Evolutionary conservation across 805 yeast genomes (phyloP), one percentile per base, ranked within the genome.

Genomic region (Wickerhamiella alocasiicola): DNA sequence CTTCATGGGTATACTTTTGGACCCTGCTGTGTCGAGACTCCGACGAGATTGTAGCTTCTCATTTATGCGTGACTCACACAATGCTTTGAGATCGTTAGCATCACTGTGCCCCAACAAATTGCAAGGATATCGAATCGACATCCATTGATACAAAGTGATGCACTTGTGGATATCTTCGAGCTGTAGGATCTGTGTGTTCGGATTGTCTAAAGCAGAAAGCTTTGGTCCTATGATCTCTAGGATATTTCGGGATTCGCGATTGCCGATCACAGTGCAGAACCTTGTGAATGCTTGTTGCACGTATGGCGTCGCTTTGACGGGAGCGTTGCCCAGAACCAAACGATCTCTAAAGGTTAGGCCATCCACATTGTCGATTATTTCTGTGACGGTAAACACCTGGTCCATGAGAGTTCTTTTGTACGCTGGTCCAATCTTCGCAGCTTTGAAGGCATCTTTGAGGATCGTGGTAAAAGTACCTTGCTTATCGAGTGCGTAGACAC

Each of bases 61-160:
- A 44, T 66, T 64, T 31, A 78, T 75, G 39, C 72, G 60, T 45
- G 64, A 66, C 54, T 87, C 95, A 39, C 84, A 74, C 45, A 81
- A 60, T 21, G 71, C 63, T 55, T 81, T 81, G 50, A 83, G 58
- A 42, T 80, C 81, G 18, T 59, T 56, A 0, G 94, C 94, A 35
- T 83, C 71, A 44, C 77, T 81, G 12, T 74, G 65, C 56, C 84
- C 95, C 13, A 80, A 71, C 50, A 85, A 82, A 38, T 74, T 68
- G 23, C 78, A 74, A 1, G 96, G 94, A 65, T 79, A 88, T 52
- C 96, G 65, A 56, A 82, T 87, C 41, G 81, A 70, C 46, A 88
- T 65, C 98, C 98, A 88, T 54, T 83, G 63, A 54, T 74, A 88
- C 5, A 81, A 60, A 49, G 76, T 68, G 13, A 82, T 67, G 33